Percentiles rank a stretch among this genome's conserved stretches.
phyloP scores from a whole-genome alignment of 257 asterid genomes.

The Primulina huaijiensis region DNA sequence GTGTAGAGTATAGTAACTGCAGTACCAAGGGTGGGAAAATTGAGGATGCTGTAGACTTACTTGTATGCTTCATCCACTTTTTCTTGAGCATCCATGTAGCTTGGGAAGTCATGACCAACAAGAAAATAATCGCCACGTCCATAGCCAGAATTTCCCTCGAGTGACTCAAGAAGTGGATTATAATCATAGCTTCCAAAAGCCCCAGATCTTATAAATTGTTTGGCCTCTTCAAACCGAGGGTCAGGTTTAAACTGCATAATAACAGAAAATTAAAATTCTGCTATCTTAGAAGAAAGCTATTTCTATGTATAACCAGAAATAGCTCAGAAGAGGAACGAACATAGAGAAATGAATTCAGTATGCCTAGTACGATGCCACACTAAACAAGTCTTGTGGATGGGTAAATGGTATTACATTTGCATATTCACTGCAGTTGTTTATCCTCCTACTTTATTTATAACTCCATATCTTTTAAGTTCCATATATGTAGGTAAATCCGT shows the following conservation, averaged over 20 bases:
- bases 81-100: slow-evolving; percentile 89
- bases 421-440: neutral
- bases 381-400: neutral
- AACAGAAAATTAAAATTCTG: slow-evolving; percentile 12
- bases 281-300: neutral
- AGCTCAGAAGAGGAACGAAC: neutral
- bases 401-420: neutral
- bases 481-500: too few species aligned
- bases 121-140: slow-evolving; percentile 98
- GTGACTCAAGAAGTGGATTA: slow-evolving; percentile 90
- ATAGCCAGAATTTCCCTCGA: slow-evolving; percentile 87
- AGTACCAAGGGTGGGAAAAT: slow-evolving; percentile 8
- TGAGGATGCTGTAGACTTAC: slow-evolving; percentile 44
- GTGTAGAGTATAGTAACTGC: neutral
- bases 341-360: neutral
- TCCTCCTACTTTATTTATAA: neutral
- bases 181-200: slow-evolving; percentile 96
- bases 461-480: neutral
- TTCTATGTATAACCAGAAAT: neutral
- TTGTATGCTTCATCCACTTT: slow-evolving; percentile 91
- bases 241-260: slow-evolving; percentile 81
- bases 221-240: slow-evolving; percentile 95
- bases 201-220: slow-evolving; percentile 80
- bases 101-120: slow-evolving; percentile 82
- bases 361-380: neutral